Base-by-base conservation (phyloP, 805 yeast species). In the Myxozyma kluyveri region DNA sequence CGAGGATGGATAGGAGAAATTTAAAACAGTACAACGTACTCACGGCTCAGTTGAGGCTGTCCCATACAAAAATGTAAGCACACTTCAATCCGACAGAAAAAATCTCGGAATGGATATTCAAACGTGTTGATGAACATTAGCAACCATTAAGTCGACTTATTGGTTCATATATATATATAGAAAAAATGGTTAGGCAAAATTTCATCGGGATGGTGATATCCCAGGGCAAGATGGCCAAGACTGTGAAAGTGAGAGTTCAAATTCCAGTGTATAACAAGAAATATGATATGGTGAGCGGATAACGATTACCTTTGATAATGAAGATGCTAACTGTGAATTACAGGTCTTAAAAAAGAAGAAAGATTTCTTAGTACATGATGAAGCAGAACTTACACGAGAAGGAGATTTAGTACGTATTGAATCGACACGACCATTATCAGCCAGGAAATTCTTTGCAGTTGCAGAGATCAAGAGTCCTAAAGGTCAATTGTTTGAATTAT, bases 361-460 rank as follows among this genome's bases (percentile, higher is more conserved):
- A 64, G 95, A 88, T 65, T 89, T 80, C 68, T 72, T 91, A 54
- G 97, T 89, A 17, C 99, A 91, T 69, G 99, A 91, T 68, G 96
- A 91, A 72, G 88, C 87, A 26, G 83, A 87, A 65, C 77, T 88
- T 47, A 87, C 96, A 62, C 84, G 89, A 66, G 96, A 89, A 68
- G 99, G 99, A 41, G 99, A 91, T 72, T 75, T 91, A 57, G 98
- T 93, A 14, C 81, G 98, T 69, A 88, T 91, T 52, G 96, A 91
- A 69, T 69, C 71, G 56, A 84, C 89, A 33, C 84, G 96, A 59
- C 95, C 96, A 38, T 70, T 89, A 38, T 83, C 95, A 17, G 79
- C 90, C 17, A 76, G 83, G 54, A 91, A 91, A 70, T 80, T 78
- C 56, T 91, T 91, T 73, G 89, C 97, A 7, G 82, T 91, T 53